These are phyloP conservation scores for Oryza glaberrima DNA, from an alignment of 176 grass and related monocot species.

Conservation along the genomic window DNA sequence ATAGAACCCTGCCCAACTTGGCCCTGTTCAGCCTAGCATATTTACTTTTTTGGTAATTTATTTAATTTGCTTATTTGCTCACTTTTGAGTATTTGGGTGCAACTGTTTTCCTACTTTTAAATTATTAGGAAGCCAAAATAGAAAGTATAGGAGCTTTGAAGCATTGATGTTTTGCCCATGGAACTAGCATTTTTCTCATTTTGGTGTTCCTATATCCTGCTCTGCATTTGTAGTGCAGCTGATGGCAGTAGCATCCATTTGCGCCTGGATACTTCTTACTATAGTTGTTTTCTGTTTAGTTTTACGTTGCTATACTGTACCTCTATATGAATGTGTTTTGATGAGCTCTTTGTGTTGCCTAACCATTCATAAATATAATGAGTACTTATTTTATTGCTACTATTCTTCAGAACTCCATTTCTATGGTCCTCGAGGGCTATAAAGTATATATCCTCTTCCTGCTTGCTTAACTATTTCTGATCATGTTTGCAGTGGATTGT, in stretches of 20 bases:
- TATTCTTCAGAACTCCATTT: background rate
- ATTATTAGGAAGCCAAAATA: conserved; percentile 20
- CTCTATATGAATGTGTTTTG: background rate
- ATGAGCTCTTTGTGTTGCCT: background rate
- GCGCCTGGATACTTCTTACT: background rate
- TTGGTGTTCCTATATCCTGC: background rate
- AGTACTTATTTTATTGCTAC: background rate
- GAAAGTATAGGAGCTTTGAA: background rate
- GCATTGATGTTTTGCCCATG: background rate
- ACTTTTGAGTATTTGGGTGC: background rate
- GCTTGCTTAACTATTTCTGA: conserved; percentile 15
- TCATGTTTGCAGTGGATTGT: conserved; percentile 58
- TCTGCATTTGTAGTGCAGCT: background rate
- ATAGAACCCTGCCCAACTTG: background rate
- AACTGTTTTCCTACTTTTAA: conserved; percentile 7
- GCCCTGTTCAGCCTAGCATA: background rate
- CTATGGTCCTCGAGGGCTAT: background rate
- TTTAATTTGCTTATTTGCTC: background rate
- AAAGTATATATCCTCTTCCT: background rate
- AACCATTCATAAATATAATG: background rate
- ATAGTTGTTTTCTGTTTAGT: background rate
- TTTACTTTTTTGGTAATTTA: background rate
- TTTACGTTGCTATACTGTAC: background rate
- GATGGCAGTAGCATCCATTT: background rate
- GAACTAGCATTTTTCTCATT: background rate